Evolutionary conservation across 2,329 filamentous ascomycete species (phyloP), one percentile per base, ranked within the genome.

Genomic region (Ascochyta viciae-villosae): DNA sequence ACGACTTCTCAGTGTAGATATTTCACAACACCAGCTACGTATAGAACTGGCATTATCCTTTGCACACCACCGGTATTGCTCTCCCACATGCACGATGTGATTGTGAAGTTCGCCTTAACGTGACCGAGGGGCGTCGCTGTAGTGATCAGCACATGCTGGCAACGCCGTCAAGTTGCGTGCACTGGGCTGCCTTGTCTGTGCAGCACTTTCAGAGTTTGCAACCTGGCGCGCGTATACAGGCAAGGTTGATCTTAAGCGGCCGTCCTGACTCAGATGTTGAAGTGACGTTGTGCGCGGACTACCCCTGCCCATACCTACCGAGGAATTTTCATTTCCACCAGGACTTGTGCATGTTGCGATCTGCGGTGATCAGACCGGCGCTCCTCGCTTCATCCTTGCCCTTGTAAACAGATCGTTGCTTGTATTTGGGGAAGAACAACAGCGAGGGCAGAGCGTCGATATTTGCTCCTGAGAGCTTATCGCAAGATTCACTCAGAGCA

Each of bases 1-100:
- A 56, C 38, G 53, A 56, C 7, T 56, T 47, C 42, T 38, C 35
- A 4, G 24, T 48, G 53, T 56, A 51, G 41, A 56, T 56, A 56
- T 39, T 51, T n/a, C 15, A 50, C 29, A 43, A 40, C 34, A 9
- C 48, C 48, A 47, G 53, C 37, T 47, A 43, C 15, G 24, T 42
- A 43, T 48, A 23, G 27, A 50, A 47, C 37, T 51, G 42, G 42
- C 37, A 38, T 47, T 26, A n/a, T 35, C 39, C 33, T 43, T 47
- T 19, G 13, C 38, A 43, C 37, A 26, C 15, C 8, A 24, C 38
- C 8, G n/a, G 24, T 12, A 1, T 24, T 15, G n/a, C 22, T 31
- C 23, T 40, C 8, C 4, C 13, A 1, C 24, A 16, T 16, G 27
- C n/a, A 24, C 19, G 16, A 31, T 24, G 29, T 24, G 6, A 8